Base-by-base conservation (phyloP, 2,329 filamentous ascomycete species). In the Hymenoscyphus scutula region DNA sequence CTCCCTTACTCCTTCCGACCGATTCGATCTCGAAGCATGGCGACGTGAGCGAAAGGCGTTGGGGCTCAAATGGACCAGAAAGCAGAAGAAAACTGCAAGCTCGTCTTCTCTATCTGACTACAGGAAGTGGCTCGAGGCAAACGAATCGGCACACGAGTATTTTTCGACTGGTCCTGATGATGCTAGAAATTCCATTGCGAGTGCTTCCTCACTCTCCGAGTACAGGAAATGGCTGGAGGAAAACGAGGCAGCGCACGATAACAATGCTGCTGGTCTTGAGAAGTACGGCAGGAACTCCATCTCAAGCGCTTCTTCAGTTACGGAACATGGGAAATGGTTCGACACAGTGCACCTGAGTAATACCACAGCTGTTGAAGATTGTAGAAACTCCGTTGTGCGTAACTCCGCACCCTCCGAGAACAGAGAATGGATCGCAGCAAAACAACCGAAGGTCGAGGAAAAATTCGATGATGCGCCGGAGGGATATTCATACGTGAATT, bases 11-110 rank as follows among this genome's bases (percentile, higher is more conserved):
- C 19, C 45, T 51, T 51, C 45, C 7, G 19, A 51, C 10, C 10
- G 23, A 23, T 51, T 51, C 19, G 45, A 51, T 25, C 45, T 51
- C 45, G 45, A 51, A 51, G 45, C 45, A 51, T 51, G 45, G 45
- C 45, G 23, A 51, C 45, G 45, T 25, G 45, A 51, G 13, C 45
- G 45, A 3, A 51, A 51, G 23, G 45, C 45, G 11, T 25, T 11
- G 45, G 45, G 45, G 11, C 23, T 51, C 45, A 7, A 10, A 11
- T 23, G 19, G 23, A 25, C 45, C 19, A 51, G 19, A 51, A 45
- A 25, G 17, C 32, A 41, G 27, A 57, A 37, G 19, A 23, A 13
- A 8, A 25, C n/a, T 23, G 45, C 45, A 51, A 51, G 45, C 45
- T 25, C 11, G 23, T 51, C 45, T 5, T 51, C 45, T 25, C 45